A percentile compares a stretch with the other conserved stretches of the same genome.
phyloP scores from a whole-genome alignment of 176 grass and related monocot genomes.

The Bolboschoenus planiculmis region DNA sequence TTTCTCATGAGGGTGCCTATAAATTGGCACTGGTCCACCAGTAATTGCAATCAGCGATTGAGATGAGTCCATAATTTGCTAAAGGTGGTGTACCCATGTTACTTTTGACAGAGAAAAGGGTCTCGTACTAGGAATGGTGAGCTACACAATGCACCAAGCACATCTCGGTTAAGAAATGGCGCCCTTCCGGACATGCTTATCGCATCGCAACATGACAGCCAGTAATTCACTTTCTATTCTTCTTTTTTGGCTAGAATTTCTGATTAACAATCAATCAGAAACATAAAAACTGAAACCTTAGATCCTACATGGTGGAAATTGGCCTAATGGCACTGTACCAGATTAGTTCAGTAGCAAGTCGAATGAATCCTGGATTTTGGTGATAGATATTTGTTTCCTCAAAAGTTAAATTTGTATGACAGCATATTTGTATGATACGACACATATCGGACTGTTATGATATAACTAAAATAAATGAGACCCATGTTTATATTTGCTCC shows the following conservation, averaged over 20 bases:
- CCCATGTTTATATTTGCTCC: background rate
- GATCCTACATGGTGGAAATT: background rate
- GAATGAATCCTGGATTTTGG: background rate
- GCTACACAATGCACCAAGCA: constrained; percentile 35
- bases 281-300: background rate
- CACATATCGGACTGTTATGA: background rate
- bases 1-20: background rate
- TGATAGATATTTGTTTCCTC: background rate
- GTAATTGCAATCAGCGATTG: background rate
- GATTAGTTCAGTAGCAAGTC: background rate
- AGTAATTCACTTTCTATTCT: constrained; percentile 27
- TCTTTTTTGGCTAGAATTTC: background rate
- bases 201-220: constrained; percentile 45
- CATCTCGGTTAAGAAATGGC: constrained; percentile 51
- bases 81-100: constrained; percentile 13
- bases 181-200: constrained; percentile 51
- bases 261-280: background rate
- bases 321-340: background rate
- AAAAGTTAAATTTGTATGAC: background rate
- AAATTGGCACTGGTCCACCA: background rate
- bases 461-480: background rate
- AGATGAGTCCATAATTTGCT: constrained; percentile 17
- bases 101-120: constrained; percentile 70
- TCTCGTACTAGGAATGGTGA: constrained; percentile 47
- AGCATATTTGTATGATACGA: background rate